Base-by-base conservation (phyloP, 768 basidiomycete species). In the Sarcodon sp. region DNA sequence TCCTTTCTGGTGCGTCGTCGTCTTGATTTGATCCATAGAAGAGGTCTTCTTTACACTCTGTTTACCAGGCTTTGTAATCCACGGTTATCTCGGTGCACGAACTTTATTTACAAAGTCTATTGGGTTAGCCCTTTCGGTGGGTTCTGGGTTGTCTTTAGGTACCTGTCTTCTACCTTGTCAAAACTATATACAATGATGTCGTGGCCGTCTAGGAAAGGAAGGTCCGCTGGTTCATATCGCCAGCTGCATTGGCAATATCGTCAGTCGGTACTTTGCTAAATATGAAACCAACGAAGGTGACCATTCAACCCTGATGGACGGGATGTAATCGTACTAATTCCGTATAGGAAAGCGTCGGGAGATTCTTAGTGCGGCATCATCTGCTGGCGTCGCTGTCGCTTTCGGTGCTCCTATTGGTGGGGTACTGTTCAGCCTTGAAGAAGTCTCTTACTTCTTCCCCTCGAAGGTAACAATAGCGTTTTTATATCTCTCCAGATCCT, bases 381-480 rank as follows among this genome's bases (percentile, higher is more conserved):
- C 96, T 7, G 94, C 96, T 3, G 96, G 96, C 6, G 96, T 99
- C 0, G 96, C 94, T 1, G 96, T 98, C 21, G 96, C 96, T 16
- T 99, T 99, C 60, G 96, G 94, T 51, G 88, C 93, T 2, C 96
- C 96, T 0, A 98, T 99, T 36, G 96, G 93, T 12, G 96, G 96
- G 9, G 96, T 99, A 0, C 61, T 99, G 15, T 99, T 99, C 60
- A 94, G 94, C 12, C 92, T 99, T 53, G 96, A 99, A 75, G 90
- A 88, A 53, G 92, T 94, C 6, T 88, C 86, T 4, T 94, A 94
- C 61, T 98, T 88, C 65, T 98, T 97, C 62, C 96, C 94, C 10
- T 85, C 93, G 0, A 96, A 96, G 71, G 84, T 87, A 47, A 91
- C 21, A 27, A 4, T 4, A 27, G 21, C 21, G 21, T 27, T 4